Base-by-base conservation (phyloP, 805 yeast species). In the Zygotorulaspora florentina region DNA sequence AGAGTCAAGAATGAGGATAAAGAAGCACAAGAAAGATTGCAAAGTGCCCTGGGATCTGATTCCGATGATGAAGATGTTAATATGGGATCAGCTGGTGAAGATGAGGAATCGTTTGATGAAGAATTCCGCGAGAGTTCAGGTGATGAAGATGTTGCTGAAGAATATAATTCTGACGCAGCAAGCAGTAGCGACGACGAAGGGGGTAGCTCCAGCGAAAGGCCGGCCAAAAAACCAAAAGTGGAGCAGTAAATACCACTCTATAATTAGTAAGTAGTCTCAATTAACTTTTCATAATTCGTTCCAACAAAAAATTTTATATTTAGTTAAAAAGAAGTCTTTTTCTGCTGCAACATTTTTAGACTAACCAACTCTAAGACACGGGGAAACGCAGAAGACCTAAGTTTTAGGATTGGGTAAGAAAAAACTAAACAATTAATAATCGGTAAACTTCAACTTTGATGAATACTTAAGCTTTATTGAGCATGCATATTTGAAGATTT, bases 1-100 rank as follows among this genome's bases (percentile, higher is more conserved):
- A 74, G 79, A 54, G 87, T 91, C 42, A 85, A 83, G 71, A 90
- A 90, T 62, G 98, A 91, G 60, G 90, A 89, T 52, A 87, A 82
- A 56, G 85, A 88, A 45, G 95, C 91, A 35, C 88, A 89, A 67
- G 82, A 82, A 40, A 75, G 86, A 72, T 70, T 89, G 61, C 85
- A 84, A 36, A 81, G 82, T 48, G 96, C 87, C 5, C 73, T 88
- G 62, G 86, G 79, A 35, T 77, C 75, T 28, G 87, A 76, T 46
- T 65, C 71, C 44, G 77, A 69, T 23, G 87, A 74, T 56, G 73
- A 68, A 38, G 80, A 73, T 51, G 45, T 65, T 16, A 61, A 64
- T 39, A 71, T 78, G 74, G 80, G 83, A 5, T 76, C 78, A 10
- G 85, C 93, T 52, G 96, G 91, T 2, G 96, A 81, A 46, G 95